Percentiles rank a stretch among this genome's conserved stretches.
phyloP scores from a whole-genome alignment of 257 asterid genomes.

The Perilla frutescens region DNA sequence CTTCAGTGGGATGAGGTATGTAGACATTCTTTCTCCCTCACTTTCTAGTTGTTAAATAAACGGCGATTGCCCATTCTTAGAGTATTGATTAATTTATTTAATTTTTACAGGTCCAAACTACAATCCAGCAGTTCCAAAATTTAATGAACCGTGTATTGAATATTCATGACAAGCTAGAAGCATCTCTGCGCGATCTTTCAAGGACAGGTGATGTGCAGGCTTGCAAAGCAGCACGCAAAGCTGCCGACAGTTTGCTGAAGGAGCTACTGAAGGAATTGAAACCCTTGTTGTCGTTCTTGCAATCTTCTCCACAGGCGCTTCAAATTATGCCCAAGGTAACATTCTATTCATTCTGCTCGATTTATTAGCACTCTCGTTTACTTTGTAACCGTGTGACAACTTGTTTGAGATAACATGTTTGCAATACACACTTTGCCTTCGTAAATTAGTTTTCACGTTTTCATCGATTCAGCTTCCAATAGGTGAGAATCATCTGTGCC shows the following conservation, averaged over 20 bases:
- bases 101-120: constrained; percentile 70
- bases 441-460: neutral
- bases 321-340: constrained; percentile 77
- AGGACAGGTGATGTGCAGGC: constrained; percentile 89
- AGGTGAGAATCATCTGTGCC: neutral
- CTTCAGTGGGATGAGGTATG: constrained; percentile 98
- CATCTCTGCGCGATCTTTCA: constrained; percentile 88
- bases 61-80: neutral
- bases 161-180: constrained; percentile 83
- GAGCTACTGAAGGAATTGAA: constrained; percentile 83
- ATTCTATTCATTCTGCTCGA: constrained; percentile 28
- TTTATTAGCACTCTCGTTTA: constrained; percentile 1
- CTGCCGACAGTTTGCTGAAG: constrained; percentile 73
- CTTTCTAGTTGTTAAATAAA: constrained; percentile 10
- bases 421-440: neutral
- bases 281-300: constrained; percentile 69
- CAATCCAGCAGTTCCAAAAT: constrained; percentile 71
- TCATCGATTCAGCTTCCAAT: neutral
- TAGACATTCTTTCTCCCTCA: constrained; percentile 16
- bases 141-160: constrained; percentile 63
- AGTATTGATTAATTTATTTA: neutral
- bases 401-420: constrained; percentile 4
- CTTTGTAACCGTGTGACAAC: neutral
- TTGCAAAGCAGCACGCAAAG: constrained; percentile 93
- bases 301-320: constrained; percentile 75